phyloP scores from a whole-genome alignment of 2,329 filamentous ascomycete species.

The Waltergamsia citrina region DNA sequence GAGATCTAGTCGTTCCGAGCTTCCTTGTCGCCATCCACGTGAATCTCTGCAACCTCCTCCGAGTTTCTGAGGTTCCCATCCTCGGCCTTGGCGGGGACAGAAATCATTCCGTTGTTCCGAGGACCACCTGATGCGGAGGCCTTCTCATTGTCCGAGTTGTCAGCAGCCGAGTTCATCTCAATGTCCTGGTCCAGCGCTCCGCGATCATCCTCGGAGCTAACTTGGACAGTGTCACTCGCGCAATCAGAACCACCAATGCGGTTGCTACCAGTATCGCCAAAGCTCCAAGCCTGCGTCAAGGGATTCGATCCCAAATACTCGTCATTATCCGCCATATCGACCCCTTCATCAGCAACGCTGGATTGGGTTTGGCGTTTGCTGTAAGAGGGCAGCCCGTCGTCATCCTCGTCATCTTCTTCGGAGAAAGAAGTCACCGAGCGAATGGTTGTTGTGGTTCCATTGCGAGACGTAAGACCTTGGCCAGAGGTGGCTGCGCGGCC shows the following conservation, averaged over 20 bases:
- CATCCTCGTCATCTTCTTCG: constrained; percentile 15
- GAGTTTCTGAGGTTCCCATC: constrained; percentile 25
- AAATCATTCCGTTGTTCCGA: constrained; percentile 20
- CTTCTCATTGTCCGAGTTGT: constrained; percentile 1
- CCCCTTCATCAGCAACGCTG: constrained; percentile 38
- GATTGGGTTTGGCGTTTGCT: constrained; percentile 16
- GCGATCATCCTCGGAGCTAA: constrained; percentile 25
- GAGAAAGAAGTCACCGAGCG: constrained; percentile 13
- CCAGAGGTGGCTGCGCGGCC: constrained; percentile 25
- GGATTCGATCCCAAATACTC: constrained; percentile 19
- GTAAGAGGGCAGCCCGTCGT: constrained; percentile 23
- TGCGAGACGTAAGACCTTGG: neutral
- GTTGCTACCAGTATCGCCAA: constrained; percentile 10
- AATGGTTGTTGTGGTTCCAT: constrained; percentile 35
- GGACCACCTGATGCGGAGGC: neutral
- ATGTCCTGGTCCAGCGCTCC: constrained; percentile 5
- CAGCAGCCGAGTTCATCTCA: constrained; percentile 16
- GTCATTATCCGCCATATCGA: constrained; percentile 26
- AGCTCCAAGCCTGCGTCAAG: constrained; percentile 20
- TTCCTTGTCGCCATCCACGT: constrained; percentile 30
- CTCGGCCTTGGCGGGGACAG: constrained; percentile 23
- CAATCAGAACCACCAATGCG: constrained; percentile 14
- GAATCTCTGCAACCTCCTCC: constrained; percentile 39
- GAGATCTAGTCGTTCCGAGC: constrained; percentile 11
- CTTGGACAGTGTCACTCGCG: constrained; percentile 33